These are phyloP conservation scores for Immersiella caudata DNA, from an alignment of 495 filamentous ascomycete genomes.

Conservation along the genomic window DNA sequence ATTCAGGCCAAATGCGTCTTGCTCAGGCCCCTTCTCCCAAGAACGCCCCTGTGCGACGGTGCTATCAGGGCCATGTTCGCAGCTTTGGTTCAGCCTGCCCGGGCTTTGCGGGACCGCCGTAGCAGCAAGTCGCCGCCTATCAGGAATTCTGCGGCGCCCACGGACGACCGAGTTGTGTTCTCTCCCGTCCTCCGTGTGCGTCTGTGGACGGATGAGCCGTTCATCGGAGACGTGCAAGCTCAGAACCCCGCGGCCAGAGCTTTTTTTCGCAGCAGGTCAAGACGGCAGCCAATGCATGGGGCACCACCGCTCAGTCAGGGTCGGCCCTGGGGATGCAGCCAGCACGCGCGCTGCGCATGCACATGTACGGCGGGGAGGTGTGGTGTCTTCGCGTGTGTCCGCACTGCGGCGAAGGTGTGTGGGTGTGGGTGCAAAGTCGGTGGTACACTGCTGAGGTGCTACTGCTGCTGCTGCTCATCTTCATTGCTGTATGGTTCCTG, in stretches of 20 bases:
- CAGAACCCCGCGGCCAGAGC: constrained; percentile 22
- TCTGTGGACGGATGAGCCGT: constrained; percentile 26
- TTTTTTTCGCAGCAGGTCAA: constrained; percentile 34
- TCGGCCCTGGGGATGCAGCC: constrained; percentile 37
- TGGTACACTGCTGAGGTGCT: background rate
- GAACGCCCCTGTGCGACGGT: background rate
- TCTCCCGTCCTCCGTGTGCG: constrained; percentile 11
- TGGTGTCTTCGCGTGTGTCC: constrained; percentile 25
- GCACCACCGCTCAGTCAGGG: constrained; percentile 39
- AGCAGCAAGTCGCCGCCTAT: background rate
- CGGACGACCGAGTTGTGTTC: constrained; percentile 15
- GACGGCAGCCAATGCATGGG: constrained; percentile 51
- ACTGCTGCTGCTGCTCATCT: no score
- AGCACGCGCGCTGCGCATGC: constrained; percentile 26
- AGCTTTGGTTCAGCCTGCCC: background rate
- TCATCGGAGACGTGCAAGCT: constrained; percentile 36
- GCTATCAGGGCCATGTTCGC: constrained; percentile 4
- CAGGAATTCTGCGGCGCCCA: constrained; percentile 4
- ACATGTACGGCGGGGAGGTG: constrained; percentile 30
- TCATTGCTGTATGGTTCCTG: background rate
- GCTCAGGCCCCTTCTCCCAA: constrained; percentile 15
- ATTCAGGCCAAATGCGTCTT: background rate
- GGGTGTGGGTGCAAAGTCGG: background rate
- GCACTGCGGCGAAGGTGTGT: background rate
- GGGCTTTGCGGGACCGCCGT: background rate